Conservation (phyloP, 169 alveolate genomes). For the Eimeria acervulina region DNA sequence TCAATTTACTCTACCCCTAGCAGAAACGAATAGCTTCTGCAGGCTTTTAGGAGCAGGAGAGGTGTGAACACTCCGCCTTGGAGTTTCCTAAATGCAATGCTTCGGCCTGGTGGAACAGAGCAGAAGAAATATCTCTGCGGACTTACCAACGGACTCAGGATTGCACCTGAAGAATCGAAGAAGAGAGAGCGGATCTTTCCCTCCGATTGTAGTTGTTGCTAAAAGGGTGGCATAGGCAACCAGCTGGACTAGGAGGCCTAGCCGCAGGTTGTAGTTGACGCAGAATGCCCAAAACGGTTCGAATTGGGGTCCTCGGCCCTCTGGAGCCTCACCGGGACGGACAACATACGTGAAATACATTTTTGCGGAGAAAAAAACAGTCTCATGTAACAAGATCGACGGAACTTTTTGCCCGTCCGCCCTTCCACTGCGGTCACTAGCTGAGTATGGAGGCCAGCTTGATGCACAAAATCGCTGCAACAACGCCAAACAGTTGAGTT, state of each 20-base stretch:
- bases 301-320: slow-evolving; percentile 96
- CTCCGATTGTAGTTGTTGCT: slow-evolving; percentile 89
- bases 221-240: slow-evolving; percentile 87
- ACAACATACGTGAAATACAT: slow-evolving; percentile 96
- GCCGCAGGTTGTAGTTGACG: slow-evolving; percentile 93
- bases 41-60: not conserved
- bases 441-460: not conserved
- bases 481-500: not conserved
- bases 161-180: slow-evolving; percentile 91
- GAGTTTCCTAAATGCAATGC: not conserved
- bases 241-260: slow-evolving; percentile 92
- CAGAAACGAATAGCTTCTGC: not conserved
- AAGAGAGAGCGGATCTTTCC: slow-evolving; percentile 91
- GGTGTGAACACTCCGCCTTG: not conserved
- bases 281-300: slow-evolving; percentile 94
- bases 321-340: slow-evolving; percentile 97
- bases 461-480: not conserved
- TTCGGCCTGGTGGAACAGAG: not conserved
- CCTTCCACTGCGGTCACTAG: not conserved
- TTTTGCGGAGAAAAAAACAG: slow-evolving; percentile 13
- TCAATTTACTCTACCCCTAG: not conserved
- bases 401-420: slow-evolving; percentile 4
- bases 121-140: not conserved
- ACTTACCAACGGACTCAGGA: slow-evolving; percentile 91
- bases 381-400: not conserved